Percentiles rank a stretch among this genome's conserved stretches.
These are phyloP conservation scores for Przewalskia tangutica DNA, from an alignment of 257 asterid species.

Conservation along the genomic window DNA sequence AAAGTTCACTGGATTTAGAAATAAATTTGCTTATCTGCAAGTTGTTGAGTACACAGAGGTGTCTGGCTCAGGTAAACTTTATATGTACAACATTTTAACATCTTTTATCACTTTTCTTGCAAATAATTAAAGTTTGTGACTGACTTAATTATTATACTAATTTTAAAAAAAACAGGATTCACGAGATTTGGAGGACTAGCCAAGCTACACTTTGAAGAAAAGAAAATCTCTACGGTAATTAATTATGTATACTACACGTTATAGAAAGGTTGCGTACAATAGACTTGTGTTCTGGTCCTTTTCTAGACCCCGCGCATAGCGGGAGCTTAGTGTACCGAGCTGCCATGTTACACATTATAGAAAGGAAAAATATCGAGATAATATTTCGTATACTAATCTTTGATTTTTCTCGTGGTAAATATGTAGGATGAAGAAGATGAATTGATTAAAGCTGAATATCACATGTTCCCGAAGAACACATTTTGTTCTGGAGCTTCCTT, in stretches of 20 bases:
- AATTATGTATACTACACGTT: background rate
- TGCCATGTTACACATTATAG: too few relatives aligned
- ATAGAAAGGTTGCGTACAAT: too few relatives aligned
- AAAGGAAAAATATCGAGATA: background rate
- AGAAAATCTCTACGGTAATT: background rate
- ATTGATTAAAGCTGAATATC: slow-evolving; percentile 12
- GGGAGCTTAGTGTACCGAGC: too few relatives aligned
- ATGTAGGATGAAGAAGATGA: slow-evolving; percentile 1
- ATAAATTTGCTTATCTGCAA: background rate
- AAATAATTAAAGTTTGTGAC: background rate
- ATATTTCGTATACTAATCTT: background rate
- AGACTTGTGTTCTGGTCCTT: too few relatives aligned
- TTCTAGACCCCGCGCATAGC: too few relatives aligned
- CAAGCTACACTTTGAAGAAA: slow-evolving; percentile 2
- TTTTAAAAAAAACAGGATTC: background rate
- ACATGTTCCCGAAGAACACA: slow-evolving; percentile 12
- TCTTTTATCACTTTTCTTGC: background rate
- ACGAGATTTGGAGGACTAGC: background rate
- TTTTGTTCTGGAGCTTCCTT: slow-evolving; percentile 17
- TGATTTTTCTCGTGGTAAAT: too few relatives aligned
- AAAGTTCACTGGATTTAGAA: slow-evolving; percentile 8
- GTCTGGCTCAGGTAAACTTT: background rate
- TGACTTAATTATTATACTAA: background rate
- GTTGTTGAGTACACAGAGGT: background rate
- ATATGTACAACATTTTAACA: background rate